These are phyloP conservation scores for Neurospora tetraspora DNA, from an alignment of 495 filamentous ascomycete genomes.

Conservation along the genomic window DNA sequence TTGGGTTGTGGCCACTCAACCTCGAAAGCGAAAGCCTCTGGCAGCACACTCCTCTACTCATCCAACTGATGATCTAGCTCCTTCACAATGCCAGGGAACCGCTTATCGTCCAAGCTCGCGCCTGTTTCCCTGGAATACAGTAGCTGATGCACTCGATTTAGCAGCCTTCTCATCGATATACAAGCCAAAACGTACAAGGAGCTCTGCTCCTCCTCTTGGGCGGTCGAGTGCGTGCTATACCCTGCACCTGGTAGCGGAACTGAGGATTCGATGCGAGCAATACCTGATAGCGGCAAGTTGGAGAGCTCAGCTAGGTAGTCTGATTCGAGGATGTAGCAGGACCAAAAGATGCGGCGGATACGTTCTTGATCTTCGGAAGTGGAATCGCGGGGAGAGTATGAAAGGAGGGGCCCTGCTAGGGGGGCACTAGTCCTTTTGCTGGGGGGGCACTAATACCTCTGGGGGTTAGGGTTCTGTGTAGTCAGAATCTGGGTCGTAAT, in stretches of 20 bases:
- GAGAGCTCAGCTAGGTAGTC: slow-evolving; percentile 29
- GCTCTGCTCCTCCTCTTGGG: slow-evolving; percentile 14
- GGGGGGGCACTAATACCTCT: too few relatives aligned
- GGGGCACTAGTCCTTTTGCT: too few relatives aligned
- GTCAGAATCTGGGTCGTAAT: too few relatives aligned
- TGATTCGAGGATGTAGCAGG: slow-evolving; percentile 38
- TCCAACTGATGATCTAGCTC: slow-evolving; percentile 36
- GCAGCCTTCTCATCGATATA: slow-evolving; percentile 18
- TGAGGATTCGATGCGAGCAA: slow-evolving; percentile 34
- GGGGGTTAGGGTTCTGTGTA: too few relatives aligned
- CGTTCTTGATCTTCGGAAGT: slow-evolving; percentile 28
- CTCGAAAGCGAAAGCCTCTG: slow-evolving; percentile 28
- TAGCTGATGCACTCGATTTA: slow-evolving; percentile 18
- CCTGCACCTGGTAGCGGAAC: slow-evolving; percentile 27
- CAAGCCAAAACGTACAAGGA: slow-evolving; percentile 20
- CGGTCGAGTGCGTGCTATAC: slow-evolving; percentile 13
- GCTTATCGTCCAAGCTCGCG: slow-evolving; percentile 22
- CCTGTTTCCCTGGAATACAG: slow-evolving; percentile 17
- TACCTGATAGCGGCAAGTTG: slow-evolving; percentile 32
- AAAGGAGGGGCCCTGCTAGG: too few relatives aligned
- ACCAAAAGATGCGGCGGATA: slow-evolving; percentile 38
- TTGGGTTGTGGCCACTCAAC: slow-evolving; percentile 1
- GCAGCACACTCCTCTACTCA: slow-evolving; percentile 33
- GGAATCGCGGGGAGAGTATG: slow-evolving; percentile 12
- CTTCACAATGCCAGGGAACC: slow-evolving; percentile 30